A percentile compares a stretch with the other conserved stretches of the same genome.
Evolutionary conservation across 2,329 filamentous ascomycete species (phyloP).

Genomic region (Cyphellophora europaea): DNA sequence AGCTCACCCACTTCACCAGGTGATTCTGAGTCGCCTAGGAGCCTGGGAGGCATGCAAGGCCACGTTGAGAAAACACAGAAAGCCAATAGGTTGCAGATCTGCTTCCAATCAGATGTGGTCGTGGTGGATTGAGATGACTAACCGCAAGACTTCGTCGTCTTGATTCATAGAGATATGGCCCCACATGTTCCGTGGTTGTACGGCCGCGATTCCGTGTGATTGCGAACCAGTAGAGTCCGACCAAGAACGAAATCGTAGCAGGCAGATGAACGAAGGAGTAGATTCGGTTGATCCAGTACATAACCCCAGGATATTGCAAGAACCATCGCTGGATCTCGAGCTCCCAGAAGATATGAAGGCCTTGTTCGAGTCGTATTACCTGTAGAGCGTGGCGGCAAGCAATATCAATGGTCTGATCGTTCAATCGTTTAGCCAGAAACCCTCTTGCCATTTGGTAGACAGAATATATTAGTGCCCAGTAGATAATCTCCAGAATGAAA

Average conservation of each 20-base stretch:
- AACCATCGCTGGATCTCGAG: constrained; percentile 37
- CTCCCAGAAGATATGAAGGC: constrained; percentile 31
- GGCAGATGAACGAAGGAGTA: constrained; percentile 44
- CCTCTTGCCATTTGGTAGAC: constrained; percentile 54
- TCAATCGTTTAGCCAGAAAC: constrained; percentile 42
- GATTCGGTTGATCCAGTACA: constrained; percentile 39
- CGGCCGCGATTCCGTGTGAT: no score
- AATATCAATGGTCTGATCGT: constrained; percentile 37
- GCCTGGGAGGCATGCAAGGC: constrained; percentile 55
- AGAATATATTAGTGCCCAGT: constrained; percentile 58
- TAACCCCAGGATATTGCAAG: constrained; percentile 29
- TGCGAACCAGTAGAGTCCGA: constrained; percentile 36
- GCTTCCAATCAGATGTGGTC: no score
- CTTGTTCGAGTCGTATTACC: constrained; percentile 36
- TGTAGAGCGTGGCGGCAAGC: constrained; percentile 36
- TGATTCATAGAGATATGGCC: no score
- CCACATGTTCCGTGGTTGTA: no score
- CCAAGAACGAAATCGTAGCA: constrained; percentile 36
- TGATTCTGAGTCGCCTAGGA: no score
- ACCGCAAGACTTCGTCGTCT: no score
- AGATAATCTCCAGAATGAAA: constrained; percentile 65
- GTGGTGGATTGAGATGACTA: no score
- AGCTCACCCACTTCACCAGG: no score
- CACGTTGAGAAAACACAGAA: constrained; percentile 54
- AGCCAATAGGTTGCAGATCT: constrained; percentile 52